These are phyloP conservation scores for Mycena albidolilacea DNA, from an alignment of 768 basidiomycete genomes.

Conservation along the genomic window DNA sequence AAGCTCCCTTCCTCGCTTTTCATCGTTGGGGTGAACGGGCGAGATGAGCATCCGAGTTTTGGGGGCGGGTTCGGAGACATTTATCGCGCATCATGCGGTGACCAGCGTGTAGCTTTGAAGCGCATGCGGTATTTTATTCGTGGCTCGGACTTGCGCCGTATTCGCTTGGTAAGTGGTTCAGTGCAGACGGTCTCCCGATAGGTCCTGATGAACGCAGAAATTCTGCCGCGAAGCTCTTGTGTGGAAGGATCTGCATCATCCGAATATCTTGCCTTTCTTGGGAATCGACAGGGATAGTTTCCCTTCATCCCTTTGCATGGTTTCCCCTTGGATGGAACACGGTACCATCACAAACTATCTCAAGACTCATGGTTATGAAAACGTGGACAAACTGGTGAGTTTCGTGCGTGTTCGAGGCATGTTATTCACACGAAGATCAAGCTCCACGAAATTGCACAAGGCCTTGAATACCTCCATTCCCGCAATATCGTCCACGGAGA, in stretches of 20 bases:
- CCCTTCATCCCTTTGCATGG: conserved; percentile 44
- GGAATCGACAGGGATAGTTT: conserved; percentile 47
- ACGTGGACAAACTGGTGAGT: conserved; percentile 40
- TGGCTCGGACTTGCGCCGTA: conserved; percentile 7
- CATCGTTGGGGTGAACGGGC: conserved; percentile 29
- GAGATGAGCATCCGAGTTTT: conserved; percentile 27
- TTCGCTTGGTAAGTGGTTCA: conserved; percentile 12
- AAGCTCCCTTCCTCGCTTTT: conserved; percentile 39
- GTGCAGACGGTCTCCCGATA: background rate
- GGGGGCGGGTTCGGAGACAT: conserved; percentile 44
- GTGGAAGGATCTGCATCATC: conserved; percentile 48
- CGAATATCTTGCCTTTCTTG: conserved; percentile 48
- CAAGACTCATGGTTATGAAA: conserved; percentile 36
- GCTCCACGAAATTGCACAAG: conserved; percentile 42
- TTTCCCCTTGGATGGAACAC: conserved; percentile 49
- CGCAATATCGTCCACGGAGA: conserved; percentile 41
- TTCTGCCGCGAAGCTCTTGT: conserved; percentile 47
- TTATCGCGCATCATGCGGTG: conserved; percentile 29
- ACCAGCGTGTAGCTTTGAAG: conserved; percentile 21
- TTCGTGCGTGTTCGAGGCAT: background rate
- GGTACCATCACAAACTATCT: conserved; percentile 45
- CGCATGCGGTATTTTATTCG: conserved; percentile 9
- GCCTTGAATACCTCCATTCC: conserved; percentile 44
- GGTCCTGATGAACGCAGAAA: conserved; percentile 33
- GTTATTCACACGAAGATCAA: background rate